Base-by-base conservation (phyloP, 192 early-diverging fungal genomes). In the Coemansia sp. region DNA sequence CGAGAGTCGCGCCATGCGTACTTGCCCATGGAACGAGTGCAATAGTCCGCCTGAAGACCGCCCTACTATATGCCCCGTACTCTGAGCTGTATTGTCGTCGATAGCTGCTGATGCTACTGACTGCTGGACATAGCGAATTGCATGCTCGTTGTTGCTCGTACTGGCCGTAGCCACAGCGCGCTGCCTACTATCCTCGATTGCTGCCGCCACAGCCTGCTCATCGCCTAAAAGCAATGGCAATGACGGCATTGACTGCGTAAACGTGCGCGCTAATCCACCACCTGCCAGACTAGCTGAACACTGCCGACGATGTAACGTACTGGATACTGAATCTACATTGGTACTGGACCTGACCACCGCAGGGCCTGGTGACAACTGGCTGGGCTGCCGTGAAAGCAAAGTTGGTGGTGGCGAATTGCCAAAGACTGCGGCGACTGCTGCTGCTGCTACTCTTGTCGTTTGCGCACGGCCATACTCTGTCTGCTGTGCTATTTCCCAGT, bases 241-340 rank as follows among this genome's bases (percentile, higher is more conserved):
- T 31, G 62, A 22, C 2, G 71, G 71, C 71, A 72, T 66, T 33
- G 71, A 72, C 41, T 61, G 71, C 34, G 71, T 72, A 24, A 72
- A 72, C 5, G 71, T 72, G 41, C 71, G 52, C 12, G 64, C 46
- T 3, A 72, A 31, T 11, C 66, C 57, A 4, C 57, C 57, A 16
- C 57, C 57, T 1, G 57, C 57, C 4, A 64, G 12, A 34, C 38
- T 27, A 24, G 36, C 47, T 49, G 47, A 49, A 16, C n/a, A 20
- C n/a, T 49, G 47, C 22, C 24, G 50, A 10, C 15, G 20, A 12
- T 53, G 50, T 12, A 8, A 36, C 3, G 34, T 36, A 5, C 18
- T n/a, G 47, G 43, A 44, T 15, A 15, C 43, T 11, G 43, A 13
- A 12, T 18, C 61, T 20, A 38, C 18, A 6, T 7, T 20, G 12